A percentile compares a stretch with the other conserved stretches of the same genome.
phyloP scores from a whole-genome alignment of 768 basidiomycete genomes.

The Boletus rubroflammeus region DNA sequence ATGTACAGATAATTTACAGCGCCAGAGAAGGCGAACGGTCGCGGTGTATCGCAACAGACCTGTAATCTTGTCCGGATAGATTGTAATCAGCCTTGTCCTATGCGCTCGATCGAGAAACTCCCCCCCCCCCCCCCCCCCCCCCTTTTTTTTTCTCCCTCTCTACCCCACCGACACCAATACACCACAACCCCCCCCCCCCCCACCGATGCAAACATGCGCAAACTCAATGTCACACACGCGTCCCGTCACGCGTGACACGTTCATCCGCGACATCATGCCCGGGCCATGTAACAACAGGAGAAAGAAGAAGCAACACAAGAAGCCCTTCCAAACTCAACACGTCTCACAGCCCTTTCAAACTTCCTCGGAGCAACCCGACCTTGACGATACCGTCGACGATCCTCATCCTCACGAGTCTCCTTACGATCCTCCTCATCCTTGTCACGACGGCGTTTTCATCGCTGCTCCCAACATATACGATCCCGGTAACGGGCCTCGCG shows the following conservation, averaged over 20 bases:
- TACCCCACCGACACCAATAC: too few species aligned
- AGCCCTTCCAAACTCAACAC: slow-evolving; percentile 3
- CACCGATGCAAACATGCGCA: slow-evolving; percentile 15
- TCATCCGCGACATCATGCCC: slow-evolving; percentile 43
- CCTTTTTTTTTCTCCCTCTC: too few species aligned
- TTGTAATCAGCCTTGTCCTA: slow-evolving; percentile 23
- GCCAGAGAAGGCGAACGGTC: slow-evolving; percentile 26
- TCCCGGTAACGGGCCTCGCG: slow-evolving; percentile 76
- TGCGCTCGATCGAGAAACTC: too few species aligned
- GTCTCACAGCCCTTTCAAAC: neutral
- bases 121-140: too few species aligned
- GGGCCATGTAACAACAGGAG: slow-evolving; percentile 56
- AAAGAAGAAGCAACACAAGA: slow-evolving; percentile 38
- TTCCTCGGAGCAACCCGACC: neutral
- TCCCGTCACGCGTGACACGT: slow-evolving; percentile 30
- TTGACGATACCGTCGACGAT: slow-evolving; percentile 8
- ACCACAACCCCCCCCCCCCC: too few species aligned
- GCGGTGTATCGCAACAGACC: slow-evolving; percentile 20
- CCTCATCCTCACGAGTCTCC: slow-evolving; percentile 1
- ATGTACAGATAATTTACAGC: slow-evolving; percentile 30
- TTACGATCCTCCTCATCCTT: slow-evolving; percentile 1
- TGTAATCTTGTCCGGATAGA: slow-evolving; percentile 26
- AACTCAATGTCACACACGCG: slow-evolving; percentile 31
- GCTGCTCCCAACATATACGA: slow-evolving; percentile 66
- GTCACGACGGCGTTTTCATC: slow-evolving; percentile 21